Evolutionary conservation across 73 alveolate species (phyloP), one percentile per base, ranked within the genome.

Genomic region (Tetrahymena malaccensis): DNA sequence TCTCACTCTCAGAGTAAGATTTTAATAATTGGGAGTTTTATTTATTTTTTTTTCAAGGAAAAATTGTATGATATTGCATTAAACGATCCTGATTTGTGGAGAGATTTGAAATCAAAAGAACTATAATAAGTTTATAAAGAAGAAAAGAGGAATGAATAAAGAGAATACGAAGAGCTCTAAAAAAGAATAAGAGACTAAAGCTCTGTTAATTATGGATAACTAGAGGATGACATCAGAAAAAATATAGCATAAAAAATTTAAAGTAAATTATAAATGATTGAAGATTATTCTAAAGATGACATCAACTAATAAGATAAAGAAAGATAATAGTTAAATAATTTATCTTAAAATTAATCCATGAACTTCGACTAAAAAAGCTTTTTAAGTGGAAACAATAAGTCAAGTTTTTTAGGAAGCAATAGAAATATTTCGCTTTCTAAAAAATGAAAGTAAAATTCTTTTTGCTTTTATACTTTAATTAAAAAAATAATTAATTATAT

Each of bases 11-110:
- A 70, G 89, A 70, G 89, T 70, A 70, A 70, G 3, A 25, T 70
- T 70, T 85, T 85, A 27, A 31, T 34, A 25, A 12, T 43, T n/a
- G 3, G 1, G 12, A 6, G 43, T 27, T 43, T 35, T 17, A 25
- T 35, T 17, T 38, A 35, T 43, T 25, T 38, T 34, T 34, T 15
- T 35, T 15, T 35, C 13, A 17, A 43, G 85, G 95, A 94, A 94
- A 94, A 94, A 85, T 34, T 94, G 38, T 94, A 37, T 85, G 96
- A 94, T 70, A 94, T 94, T 33, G 96, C 96, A 3, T 70, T 94
- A 17, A 94, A 94, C 85, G 96, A 94, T 34, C 96, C 96, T 27
- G 96, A 94, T 43, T 43, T 94, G 43, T 94, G 96, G 96, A 94
- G 93, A 33, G 96, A 94, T 70, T 83, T 94, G 25, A 94, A 94